Evolutionary conservation across 1,284 basidiomycete species (phyloP), one percentile per base, ranked within the genome.

Genomic region (Tylopilus sp.): DNA sequence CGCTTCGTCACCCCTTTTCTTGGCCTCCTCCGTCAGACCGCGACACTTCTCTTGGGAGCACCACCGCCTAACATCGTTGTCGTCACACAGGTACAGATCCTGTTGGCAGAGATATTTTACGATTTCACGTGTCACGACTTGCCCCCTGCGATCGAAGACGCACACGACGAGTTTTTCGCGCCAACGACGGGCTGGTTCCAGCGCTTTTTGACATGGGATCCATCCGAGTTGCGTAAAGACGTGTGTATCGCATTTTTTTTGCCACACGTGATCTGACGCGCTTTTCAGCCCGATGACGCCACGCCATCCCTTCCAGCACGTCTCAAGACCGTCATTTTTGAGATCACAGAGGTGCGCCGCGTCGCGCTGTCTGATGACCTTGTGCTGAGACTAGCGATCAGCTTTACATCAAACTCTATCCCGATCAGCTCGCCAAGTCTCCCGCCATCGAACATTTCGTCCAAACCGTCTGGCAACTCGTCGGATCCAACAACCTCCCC

Each of bases 91-190:
- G 79, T 81, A 0, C 84, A 94, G 74, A 78, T 86, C 12, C 74
- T 91, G 6, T 76, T 97, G 5, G 76, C 92, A 15, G 91, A 96
- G 44, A 81, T 98, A 28, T 99, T 89, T 72, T 88, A 96, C 61
- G 97, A 99, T 68, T 82, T 99, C 51, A 92, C 89, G 1, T 92
- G 89, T 56, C 97, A 99, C 59, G 96, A 99, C 69, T 74, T 99
- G 19, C 95, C 96, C 6, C 94, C 94, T 9, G 87, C 86, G 55
- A 87, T 99, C 60, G 96, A 99, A 65, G 96, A 99, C 64, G 76
- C 86, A 37, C 83, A 97, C 54, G 72, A 77, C 9, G 79, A 87
- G 52, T 95, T 94, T 66, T 95, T 95, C 67, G 82, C 76, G 2
- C 74, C 82, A 16, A 65, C 73, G 0, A 72, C 67, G 2, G 91